Percentiles rank a stretch among this genome's conserved stretches.
Evolutionary conservation across 345 rosid genomes (phyloP).

Genomic region (Cardamine occulta): DNA sequence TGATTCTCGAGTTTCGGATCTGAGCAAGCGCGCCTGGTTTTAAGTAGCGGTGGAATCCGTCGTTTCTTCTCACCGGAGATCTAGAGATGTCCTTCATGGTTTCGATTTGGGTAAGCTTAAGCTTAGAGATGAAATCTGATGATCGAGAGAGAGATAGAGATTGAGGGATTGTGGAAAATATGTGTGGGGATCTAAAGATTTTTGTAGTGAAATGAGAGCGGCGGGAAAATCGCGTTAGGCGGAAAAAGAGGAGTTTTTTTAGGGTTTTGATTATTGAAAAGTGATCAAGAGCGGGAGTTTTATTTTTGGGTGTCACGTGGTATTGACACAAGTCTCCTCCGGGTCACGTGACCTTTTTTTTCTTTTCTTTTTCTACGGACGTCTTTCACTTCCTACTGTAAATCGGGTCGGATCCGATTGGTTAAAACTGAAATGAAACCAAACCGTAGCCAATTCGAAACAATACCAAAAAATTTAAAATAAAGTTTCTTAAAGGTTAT

Average conservation of each 20-base stretch:
- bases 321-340: neutral
- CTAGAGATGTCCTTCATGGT: constrained; percentile 48
- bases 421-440: too few relatives aligned
- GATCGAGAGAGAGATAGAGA: neutral
- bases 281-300: constrained; percentile 34
- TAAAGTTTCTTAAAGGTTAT: neutral
- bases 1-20: constrained; percentile 61
- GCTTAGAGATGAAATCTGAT: neutral
- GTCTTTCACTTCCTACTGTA: neutral
- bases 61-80: constrained; percentile 44
- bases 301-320: constrained; percentile 12
- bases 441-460: neutral
- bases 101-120: neutral
- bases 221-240: constrained; percentile 50
- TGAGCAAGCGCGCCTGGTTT: constrained; percentile 74
- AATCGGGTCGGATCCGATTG: neutral
- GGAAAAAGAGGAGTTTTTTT: constrained; percentile 22
- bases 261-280: constrained; percentile 40
- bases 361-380: too few relatives aligned
- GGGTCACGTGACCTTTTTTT: constrained; percentile 21
- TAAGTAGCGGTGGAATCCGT: constrained; percentile 54
- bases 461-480: too few relatives aligned
- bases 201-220: constrained; percentile 36
- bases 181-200: constrained; percentile 27
- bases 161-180: neutral